Conservation (phyloP, 1,139 yeast species). For the Kurtzmaniella quercitrusa region DNA sequence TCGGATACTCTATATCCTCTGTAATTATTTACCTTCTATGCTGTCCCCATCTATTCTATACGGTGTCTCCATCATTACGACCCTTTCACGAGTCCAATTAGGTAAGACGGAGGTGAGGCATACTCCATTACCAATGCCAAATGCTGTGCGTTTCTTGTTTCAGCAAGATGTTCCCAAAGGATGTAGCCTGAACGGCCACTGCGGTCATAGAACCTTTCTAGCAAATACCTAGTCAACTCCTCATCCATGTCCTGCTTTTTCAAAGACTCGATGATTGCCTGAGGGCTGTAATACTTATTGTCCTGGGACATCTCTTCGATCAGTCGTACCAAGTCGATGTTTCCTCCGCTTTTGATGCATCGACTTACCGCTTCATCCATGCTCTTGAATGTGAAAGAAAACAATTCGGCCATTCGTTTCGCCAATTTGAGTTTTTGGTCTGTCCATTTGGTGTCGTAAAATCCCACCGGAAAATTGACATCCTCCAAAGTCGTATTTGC, state of each 20-base stretch:
- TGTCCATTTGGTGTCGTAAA: slow-evolving; percentile 1
- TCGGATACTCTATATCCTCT: too few species aligned
- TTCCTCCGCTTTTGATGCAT: neutral
- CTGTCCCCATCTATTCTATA: too few species aligned
- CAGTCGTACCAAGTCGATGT: neutral
- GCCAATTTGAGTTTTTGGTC: neutral
- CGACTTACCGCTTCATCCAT: slow-evolving; percentile 1
- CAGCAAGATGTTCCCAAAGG: slow-evolving; percentile 5
- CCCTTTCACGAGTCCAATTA: neutral
- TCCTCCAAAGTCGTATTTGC: neutral
- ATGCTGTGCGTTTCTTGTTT: neutral
- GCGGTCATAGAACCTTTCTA: neutral
- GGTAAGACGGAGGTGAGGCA: neutral
- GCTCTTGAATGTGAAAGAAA: neutral
- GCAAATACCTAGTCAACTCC: neutral
- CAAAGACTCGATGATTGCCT: slow-evolving; percentile 3
- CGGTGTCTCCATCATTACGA: too few species aligned
- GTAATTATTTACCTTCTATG: too few species aligned
- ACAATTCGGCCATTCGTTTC: neutral
- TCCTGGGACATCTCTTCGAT: neutral
- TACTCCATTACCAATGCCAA: slow-evolving; percentile 1
- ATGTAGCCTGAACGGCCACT: neutral
- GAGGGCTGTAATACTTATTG: neutral
- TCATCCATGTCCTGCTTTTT: neutral
- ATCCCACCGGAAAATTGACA: slow-evolving; percentile 3